Evolutionary conservation across 1,139 yeast genomes (phyloP).

Genomic region (Saccharomycopsis phalli): DNA sequence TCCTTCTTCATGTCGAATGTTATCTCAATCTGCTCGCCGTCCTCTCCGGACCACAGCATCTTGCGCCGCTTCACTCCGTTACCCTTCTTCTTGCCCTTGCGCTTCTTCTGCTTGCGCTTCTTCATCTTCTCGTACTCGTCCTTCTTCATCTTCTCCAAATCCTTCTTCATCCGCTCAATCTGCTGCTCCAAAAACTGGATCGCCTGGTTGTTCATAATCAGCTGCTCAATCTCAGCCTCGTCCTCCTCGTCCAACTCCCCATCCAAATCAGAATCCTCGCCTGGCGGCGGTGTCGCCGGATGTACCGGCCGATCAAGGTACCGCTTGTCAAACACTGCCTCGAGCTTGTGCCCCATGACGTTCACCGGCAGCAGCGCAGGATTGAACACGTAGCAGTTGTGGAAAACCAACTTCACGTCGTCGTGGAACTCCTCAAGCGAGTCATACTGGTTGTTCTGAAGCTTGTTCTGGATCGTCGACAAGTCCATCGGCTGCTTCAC

Average conservation of each 20-base stretch:
- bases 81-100: conserved; percentile 25
- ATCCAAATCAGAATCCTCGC: conserved; percentile 25
- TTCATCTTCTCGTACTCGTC: conserved; percentile 48
- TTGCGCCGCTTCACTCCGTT: conserved; percentile 23
- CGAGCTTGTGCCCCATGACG: conserved; percentile 89
- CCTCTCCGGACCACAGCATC: conserved; percentile 23
- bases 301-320: conserved; percentile 89
- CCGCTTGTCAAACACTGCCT: conserved; percentile 73
- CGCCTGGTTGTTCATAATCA: conserved; percentile 73
- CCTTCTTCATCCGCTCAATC: conserved; percentile 74
- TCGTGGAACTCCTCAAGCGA: conserved; percentile 79
- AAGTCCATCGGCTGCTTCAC: conserved; percentile 94
- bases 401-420: conserved; percentile 75
- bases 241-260: conserved; percentile 46
- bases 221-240: conserved; percentile 65
- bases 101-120: conserved; percentile 29
- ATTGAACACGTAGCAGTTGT: conserved; percentile 84
- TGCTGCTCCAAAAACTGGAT: conserved; percentile 84
- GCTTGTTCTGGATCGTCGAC: conserved; percentile 71
- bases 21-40: conserved; percentile 38
- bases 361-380: conserved; percentile 96
- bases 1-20: conserved; percentile 97
- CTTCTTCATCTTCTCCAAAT: conserved; percentile 71
- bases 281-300: conserved; percentile 48
- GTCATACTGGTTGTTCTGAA: conserved; percentile 80